Conservation (phyloP, 83 land plant genomes). For the Thuja plicata region DNA sequence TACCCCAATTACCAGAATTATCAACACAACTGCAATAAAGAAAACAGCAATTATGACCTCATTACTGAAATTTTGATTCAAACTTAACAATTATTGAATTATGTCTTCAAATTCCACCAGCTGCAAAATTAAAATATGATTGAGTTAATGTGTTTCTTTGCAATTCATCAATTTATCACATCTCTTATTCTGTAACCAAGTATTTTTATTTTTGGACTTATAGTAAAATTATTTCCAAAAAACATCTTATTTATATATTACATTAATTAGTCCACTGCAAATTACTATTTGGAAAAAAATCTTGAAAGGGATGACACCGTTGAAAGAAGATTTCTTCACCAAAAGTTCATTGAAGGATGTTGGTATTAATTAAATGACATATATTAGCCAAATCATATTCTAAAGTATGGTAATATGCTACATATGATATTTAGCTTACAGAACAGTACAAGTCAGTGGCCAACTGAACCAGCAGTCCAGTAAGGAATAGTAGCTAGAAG, state of each 20-base stretch:
- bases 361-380: neutral
- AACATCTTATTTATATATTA: too few relatives aligned
- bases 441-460: neutral
- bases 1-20: slow-evolving; percentile 88
- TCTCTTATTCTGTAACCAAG: neutral
- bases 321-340: neutral
- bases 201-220: too few relatives aligned
- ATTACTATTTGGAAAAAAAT: neutral
- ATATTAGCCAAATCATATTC: neutral
- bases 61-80: too few relatives aligned
- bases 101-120: too few relatives aligned
- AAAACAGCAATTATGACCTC: too few relatives aligned
- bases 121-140: too few relatives aligned
- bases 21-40: slow-evolving; percentile 68
- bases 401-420: neutral
- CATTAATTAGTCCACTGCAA: too few relatives aligned
- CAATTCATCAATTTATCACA: neutral
- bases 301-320: neutral
- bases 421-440: neutral
- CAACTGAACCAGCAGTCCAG: neutral
- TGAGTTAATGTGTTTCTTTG: too few relatives aligned
- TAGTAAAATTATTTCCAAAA: too few relatives aligned
- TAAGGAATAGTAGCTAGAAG: neutral
- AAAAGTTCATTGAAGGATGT: neutral
- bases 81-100: too few relatives aligned